Evolutionary conservation across 768 basidiomycete species (phyloP).

Genomic region (Lyophyllum atratum): DNA sequence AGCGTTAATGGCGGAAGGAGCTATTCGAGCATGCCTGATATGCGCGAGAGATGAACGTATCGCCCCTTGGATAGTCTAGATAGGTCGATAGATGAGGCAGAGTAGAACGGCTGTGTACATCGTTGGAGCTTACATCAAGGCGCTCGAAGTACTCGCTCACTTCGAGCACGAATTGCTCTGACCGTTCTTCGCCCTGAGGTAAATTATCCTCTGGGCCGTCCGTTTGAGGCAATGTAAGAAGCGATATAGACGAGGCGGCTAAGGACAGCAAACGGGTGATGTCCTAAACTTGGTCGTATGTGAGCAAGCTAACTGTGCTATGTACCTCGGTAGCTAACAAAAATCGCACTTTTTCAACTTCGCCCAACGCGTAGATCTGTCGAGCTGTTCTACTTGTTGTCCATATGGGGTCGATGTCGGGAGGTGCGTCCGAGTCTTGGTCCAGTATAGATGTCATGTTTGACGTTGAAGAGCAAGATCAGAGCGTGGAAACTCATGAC

Average conservation of each 20-base stretch:
- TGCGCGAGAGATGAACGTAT: constrained; percentile 81
- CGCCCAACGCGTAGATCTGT: constrained; percentile 78
- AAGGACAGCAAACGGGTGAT: constrained; percentile 74
- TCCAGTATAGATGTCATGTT: constrained; percentile 27
- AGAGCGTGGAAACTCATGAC: constrained; percentile 7
- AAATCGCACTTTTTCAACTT: constrained; percentile 70
- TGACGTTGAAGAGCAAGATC: not conserved
- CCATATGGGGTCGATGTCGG: constrained; percentile 80
- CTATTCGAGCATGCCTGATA: constrained; percentile 79
- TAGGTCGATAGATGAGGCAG: constrained; percentile 4
- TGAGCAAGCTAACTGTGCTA: not conserved
- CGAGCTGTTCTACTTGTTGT: constrained; percentile 77
- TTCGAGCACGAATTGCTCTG: constrained; percentile 83
- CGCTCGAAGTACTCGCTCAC: constrained; percentile 86
- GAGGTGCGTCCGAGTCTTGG: constrained; percentile 32
- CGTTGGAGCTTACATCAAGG: constrained; percentile 58
- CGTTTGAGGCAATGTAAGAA: constrained; percentile 82
- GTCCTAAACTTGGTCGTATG: constrained; percentile 50
- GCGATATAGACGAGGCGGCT: constrained; percentile 76
- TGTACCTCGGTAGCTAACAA: not conserved
- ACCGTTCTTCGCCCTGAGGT: constrained; percentile 81
- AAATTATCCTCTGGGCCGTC: constrained; percentile 67
- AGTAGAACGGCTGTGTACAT: not conserved
- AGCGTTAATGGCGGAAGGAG: constrained; percentile 86
- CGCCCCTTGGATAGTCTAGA: constrained; percentile 71